Percentiles rank a stretch among this genome's conserved stretches.
phyloP scores from a whole-genome alignment of 352 stramenopile genomes.

The Blastocystis hominis region DNA sequence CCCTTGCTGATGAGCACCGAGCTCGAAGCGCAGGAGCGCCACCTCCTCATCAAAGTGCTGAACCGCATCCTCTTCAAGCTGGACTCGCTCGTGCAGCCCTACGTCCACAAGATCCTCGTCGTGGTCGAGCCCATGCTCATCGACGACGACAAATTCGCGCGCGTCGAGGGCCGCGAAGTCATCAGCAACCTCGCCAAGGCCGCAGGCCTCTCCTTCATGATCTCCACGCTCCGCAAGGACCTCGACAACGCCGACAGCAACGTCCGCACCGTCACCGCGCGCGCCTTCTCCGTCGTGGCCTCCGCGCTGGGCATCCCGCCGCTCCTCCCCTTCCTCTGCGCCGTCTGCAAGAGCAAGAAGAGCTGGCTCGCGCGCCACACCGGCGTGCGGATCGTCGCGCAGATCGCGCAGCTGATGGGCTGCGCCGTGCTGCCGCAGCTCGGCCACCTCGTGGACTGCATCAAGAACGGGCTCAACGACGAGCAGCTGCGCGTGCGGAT shows the following conservation, averaged over 20 bases:
- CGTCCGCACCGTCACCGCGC: constrained; percentile 91
- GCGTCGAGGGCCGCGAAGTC: constrained; percentile 94
- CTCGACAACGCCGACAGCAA: constrained; percentile 98
- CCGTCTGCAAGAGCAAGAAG: constrained; percentile 92
- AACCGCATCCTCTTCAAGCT: constrained; percentile 97
- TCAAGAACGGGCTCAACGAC: constrained; percentile 89
- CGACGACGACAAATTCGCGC: constrained; percentile 97
- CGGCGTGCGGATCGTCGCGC: constrained; percentile 94
- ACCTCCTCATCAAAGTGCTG: constrained; percentile 98
- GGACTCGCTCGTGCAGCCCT: constrained; percentile 93
- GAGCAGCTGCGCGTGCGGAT: constrained; percentile 87
- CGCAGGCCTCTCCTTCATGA: constrained; percentile 94
- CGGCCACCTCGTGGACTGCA: constrained; percentile 91
- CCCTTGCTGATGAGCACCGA: constrained; percentile 94
- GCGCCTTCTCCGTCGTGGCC: constrained; percentile 95
- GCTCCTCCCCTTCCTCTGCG: constrained; percentile 94
- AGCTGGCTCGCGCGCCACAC: constrained; percentile 96
- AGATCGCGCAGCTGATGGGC: constrained; percentile 95
- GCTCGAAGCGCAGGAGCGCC: constrained; percentile 94
- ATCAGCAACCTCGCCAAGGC: constrained; percentile 98
- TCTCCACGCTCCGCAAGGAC: constrained; percentile 95
- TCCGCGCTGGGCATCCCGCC: constrained; percentile 90
- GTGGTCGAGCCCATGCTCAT: constrained; percentile 98
- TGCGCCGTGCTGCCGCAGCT: constrained; percentile 93
- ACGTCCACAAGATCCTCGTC: constrained; percentile 95